Conservation (phyloP, 306 rosid species). For the Castanea crenata region DNA sequence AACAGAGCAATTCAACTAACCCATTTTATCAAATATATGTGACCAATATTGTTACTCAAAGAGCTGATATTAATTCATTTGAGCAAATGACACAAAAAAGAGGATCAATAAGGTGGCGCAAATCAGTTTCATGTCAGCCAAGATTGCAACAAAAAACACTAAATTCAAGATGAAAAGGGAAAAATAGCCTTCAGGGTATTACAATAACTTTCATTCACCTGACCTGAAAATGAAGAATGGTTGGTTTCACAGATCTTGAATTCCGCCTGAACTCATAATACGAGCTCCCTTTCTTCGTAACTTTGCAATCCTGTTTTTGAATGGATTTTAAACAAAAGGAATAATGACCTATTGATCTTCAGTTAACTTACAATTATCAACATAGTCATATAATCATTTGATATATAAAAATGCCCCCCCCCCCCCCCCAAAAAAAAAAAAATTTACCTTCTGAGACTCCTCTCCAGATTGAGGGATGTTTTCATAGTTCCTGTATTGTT, state of each 20-base stretch:
- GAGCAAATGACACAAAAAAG: neutral
- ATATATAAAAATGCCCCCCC: neutral
- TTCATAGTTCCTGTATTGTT: constrained; percentile 88
- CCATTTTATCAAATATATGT: neutral
- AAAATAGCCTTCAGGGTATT: neutral
- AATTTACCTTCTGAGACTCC: constrained; percentile 72
- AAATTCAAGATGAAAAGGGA: neutral
- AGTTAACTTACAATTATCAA: neutral
- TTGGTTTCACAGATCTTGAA: constrained; percentile 82
- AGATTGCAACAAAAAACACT: constrained; percentile 2
- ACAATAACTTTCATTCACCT: constrained; percentile 6
- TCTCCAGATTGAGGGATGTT: constrained; percentile 75
- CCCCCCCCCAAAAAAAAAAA: neutral
- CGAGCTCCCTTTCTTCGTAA: constrained; percentile 56
- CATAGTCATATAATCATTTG: neutral
- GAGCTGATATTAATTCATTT: neutral
- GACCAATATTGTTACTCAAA: neutral
- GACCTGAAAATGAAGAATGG: constrained; percentile 89
- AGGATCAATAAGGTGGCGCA: neutral
- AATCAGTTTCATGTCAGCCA: neutral
- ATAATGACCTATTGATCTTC: neutral
- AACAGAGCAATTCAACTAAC: neutral
- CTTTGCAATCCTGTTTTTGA: constrained; percentile 55
- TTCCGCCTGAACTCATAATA: constrained; percentile 77
- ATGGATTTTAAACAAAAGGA: neutral